phyloP scores from a whole-genome alignment of 1,139 yeast species.

The Ogataea hybrid region DNA sequence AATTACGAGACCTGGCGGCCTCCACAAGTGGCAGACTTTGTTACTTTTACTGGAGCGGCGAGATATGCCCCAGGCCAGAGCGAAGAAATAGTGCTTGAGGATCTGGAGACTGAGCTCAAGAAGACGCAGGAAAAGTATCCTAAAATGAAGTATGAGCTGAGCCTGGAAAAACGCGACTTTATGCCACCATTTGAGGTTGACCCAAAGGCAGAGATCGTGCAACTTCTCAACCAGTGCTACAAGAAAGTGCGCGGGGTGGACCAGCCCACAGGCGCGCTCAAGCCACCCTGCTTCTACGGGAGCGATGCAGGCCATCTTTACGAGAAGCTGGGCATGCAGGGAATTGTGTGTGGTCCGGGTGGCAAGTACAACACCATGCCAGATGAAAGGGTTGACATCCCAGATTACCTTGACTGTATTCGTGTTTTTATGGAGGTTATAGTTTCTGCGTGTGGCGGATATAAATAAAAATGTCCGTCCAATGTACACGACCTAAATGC shows the following conservation, averaged over 20 bases:
- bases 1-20: slow-evolving; percentile 30
- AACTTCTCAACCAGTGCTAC: slow-evolving; percentile 24
- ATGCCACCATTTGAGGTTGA: slow-evolving; percentile 34
- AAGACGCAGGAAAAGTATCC: slow-evolving; percentile 28
- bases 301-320: slow-evolving; percentile 33
- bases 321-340: slow-evolving; percentile 29
- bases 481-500: neutral
- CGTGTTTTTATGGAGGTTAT: slow-evolving; percentile 22
- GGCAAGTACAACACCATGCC: slow-evolving; percentile 27
- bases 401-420: slow-evolving; percentile 23
- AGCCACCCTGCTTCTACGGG: slow-evolving; percentile 33
- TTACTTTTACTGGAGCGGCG: slow-evolving; percentile 32
- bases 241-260: slow-evolving; percentile 24
- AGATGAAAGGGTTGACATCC: slow-evolving; percentile 22
- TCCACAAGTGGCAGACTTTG: slow-evolving; percentile 33
- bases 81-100: slow-evolving; percentile 26
- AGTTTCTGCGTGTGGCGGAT: slow-evolving; percentile 22
- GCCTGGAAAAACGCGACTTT: slow-evolving; percentile 27
- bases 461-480: slow-evolving; percentile 4
- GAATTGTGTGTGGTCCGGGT: slow-evolving; percentile 26
- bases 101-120: slow-evolving; percentile 26
- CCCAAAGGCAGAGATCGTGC: slow-evolving; percentile 27
- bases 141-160: slow-evolving; percentile 30
- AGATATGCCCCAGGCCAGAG: slow-evolving; percentile 32
- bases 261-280: slow-evolving; percentile 32